Percentiles rank a stretch among this genome's conserved stretches.
These are phyloP conservation scores for Rhynchospora tenuis DNA, from an alignment of 176 grass and related monocot genomes.

Conservation along the genomic window DNA sequence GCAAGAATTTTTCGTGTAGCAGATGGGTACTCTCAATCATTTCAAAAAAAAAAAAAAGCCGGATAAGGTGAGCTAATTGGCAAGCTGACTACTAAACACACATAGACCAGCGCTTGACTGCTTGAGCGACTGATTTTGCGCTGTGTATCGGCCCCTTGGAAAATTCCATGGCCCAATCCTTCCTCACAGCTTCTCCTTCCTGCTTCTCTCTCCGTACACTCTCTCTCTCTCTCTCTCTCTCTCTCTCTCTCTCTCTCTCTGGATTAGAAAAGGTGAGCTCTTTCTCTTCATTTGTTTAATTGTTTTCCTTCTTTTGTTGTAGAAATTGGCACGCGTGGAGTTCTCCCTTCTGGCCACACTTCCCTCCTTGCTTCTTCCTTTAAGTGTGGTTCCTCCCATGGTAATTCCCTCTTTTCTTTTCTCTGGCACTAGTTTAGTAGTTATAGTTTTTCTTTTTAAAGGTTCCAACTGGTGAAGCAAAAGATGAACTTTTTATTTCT, in stretches of 20 bases:
- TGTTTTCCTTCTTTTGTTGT: neutral
- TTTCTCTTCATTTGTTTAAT: neutral
- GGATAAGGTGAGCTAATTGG: neutral
- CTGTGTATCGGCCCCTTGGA: neutral
- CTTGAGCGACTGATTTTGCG: neutral
- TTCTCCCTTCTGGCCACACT: neutral
- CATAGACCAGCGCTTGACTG: neutral
- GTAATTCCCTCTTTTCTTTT: neutral
- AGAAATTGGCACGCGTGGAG: neutral
- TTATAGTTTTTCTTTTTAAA: too few relatives aligned
- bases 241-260: neutral
- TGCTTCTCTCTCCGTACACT: neutral
- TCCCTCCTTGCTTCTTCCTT: conserved; percentile 21
- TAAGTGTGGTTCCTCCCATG: conserved; percentile 1
- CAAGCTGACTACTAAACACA: neutral
- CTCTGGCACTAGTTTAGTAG: neutral
- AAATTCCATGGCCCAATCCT: conserved; percentile 9
- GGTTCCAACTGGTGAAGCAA: too few relatives aligned
- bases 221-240: neutral
- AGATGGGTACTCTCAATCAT: neutral
- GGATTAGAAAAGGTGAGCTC: too few relatives aligned
- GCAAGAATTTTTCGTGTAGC: neutral
- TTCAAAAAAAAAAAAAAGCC: neutral
- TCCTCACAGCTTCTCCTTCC: neutral
- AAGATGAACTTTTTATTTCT: too few relatives aligned